Percentiles rank a stretch among this genome's conserved stretches.
Evolutionary conservation across 306 rosid genomes (phyloP).

Genomic region (Prunus fruticosa): DNA sequence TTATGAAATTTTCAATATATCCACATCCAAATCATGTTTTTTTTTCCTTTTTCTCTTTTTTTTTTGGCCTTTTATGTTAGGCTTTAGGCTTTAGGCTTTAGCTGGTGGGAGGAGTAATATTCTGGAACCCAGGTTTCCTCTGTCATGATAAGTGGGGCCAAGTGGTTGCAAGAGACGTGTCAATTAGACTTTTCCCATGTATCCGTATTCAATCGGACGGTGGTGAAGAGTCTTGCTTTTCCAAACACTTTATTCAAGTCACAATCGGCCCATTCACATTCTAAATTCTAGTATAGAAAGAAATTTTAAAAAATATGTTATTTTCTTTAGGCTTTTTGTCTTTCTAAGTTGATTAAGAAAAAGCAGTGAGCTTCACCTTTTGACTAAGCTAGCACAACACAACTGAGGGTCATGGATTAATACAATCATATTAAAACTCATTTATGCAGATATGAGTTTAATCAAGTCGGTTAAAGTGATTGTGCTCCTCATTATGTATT

Average conservation of each 20-base stretch:
- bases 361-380: not conserved
- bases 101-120: conserved; percentile 8
- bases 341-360: not conserved
- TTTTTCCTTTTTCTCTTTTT: not conserved
- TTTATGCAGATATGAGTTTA: too few species aligned
- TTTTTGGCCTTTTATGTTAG: too few species aligned
- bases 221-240: conserved; percentile 1
- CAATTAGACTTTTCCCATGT: not conserved
- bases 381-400: not conserved
- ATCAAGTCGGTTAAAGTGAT: too few species aligned
- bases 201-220: conserved; percentile 4
- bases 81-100: not conserved
- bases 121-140: conserved; percentile 28
- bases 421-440: not conserved
- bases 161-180: conserved; percentile 25
- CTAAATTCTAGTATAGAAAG: not conserved
- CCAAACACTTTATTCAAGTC: not conserved
- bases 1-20: not conserved
- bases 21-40: not conserved
- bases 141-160: conserved; percentile 33
- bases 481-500: too few species aligned
- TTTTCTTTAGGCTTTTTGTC: not conserved
- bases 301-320: not conserved
- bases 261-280: not conserved
- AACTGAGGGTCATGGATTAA: not conserved